Evolutionary conservation across 345 rosid genomes (phyloP), one percentile per base, ranked within the genome.

Genomic region (Citrus glauca): DNA sequence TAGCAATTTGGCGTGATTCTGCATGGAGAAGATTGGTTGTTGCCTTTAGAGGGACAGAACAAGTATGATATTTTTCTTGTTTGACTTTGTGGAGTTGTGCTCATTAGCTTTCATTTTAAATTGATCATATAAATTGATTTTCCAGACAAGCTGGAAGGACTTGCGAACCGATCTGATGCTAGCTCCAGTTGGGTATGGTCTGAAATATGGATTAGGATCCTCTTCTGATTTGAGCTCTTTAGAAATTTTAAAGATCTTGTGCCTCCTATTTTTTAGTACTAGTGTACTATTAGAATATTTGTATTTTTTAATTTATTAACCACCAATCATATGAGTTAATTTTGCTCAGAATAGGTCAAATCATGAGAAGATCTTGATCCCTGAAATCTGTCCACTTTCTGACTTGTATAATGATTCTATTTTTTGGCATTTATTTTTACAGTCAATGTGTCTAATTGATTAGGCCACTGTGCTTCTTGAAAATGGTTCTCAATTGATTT

Each of bases 21-120:
- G 90, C 88, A 70, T 83, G 93, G 81, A 91, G 80, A 86, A 89
- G 94, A 84, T 76, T 95, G 70, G 94, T 95, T 73, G 81, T 95
- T 77, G 96, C 99, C 79, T 95, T 95, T 86, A 90, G 99, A 82
- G 99, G 99, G 72, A 95, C 99, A 24, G 99, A 95, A 80, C 98
- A 95, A 86, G 99, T 95, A 86, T 50, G 91, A 80, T 9, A 27
- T 77, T 79, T 67, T 81, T 57, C 70, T 72, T 79, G 33, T 73
- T 79, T 48, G 64, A 50, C 66, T 75, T 37, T 59, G 69, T 10
- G 30, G 56, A 64, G 62, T 72, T 64, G 17, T 53, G 48, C 73
- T 25, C 24, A 74, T 32, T 72, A 57, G 72, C 73, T 78, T 81
- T 72, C 7, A 22, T 53, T 77, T 76, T 62, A 53, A 63, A 74